Percentiles rank a stretch among this genome's conserved stretches.
Evolutionary conservation across 371 early-diverging fungal genomes (phyloP).

Genomic region (Choanephora cucurbitarum): DNA sequence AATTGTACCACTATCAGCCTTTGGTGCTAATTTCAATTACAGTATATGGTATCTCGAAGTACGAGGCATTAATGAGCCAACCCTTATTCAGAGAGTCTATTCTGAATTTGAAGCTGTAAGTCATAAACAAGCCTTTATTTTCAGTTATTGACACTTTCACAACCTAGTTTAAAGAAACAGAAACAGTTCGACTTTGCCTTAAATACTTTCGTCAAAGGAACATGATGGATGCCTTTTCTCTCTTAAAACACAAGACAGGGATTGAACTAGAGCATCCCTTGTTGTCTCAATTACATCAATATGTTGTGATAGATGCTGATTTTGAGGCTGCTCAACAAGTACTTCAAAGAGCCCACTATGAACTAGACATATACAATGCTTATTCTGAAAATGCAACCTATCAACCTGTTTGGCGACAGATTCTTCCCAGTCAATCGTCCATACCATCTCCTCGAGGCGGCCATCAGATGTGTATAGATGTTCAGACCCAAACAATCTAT

Average conservation of each 20-base stretch:
- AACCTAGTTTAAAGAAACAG: conserved; percentile 79
- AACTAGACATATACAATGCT: conserved; percentile 63
- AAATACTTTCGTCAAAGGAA: conserved; percentile 89
- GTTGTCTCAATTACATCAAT: conserved; percentile 68
- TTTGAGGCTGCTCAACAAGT: conserved; percentile 74
- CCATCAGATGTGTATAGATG: conserved; percentile 95
- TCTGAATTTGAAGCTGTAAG: conserved; percentile 54
- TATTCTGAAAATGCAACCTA: conserved; percentile 70
- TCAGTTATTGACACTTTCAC: background rate
- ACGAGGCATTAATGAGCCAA: conserved; percentile 71
- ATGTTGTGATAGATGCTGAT: conserved; percentile 72
- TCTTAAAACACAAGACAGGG: conserved; percentile 62
- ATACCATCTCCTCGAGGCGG: conserved; percentile 83
- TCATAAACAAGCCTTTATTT: conserved; percentile 35
- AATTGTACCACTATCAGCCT: conserved; percentile 91
- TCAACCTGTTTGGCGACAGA: conserved; percentile 68
- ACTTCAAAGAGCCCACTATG: conserved; percentile 57
- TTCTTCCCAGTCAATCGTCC: conserved; percentile 17
- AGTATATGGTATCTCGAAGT: conserved; percentile 96
- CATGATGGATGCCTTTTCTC: conserved; percentile 68
- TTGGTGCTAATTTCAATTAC: conserved; percentile 94
- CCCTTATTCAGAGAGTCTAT: conserved; percentile 62
- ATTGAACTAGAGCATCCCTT: conserved; percentile 79
- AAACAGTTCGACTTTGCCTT: conserved; percentile 81
- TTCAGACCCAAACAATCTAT: conserved; percentile 73